phyloP scores from a whole-genome alignment of 306 rosid species.

The Prosopis cineraria region DNA sequence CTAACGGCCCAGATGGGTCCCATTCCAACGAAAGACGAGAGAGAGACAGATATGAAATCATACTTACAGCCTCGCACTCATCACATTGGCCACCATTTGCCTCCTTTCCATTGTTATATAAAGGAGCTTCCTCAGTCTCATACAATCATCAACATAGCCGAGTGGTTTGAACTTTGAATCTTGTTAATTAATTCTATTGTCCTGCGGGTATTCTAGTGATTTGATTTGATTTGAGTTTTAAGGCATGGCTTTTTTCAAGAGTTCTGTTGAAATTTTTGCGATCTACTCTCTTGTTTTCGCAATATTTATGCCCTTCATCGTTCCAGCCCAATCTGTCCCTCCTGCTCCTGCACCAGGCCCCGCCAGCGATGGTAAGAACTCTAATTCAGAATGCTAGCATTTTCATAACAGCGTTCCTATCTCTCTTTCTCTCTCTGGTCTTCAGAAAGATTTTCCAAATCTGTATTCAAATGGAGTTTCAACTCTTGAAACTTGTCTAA shows the following conservation, averaged over 20 bases:
- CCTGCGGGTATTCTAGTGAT: background rate
- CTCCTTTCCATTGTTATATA: background rate
- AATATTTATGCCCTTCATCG: slow-evolving; percentile 49
- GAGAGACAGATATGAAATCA: background rate
- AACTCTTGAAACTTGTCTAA: background rate
- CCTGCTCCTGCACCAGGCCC: slow-evolving; percentile 63
- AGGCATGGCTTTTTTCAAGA: slow-evolving; percentile 41
- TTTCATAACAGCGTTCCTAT: too few relatives aligned
- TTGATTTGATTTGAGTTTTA: background rate
- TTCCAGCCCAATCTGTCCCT: slow-evolving; percentile 45
- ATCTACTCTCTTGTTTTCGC: slow-evolving; percentile 43
- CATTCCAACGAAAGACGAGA: slow-evolving; percentile 22
- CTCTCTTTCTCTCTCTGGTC: background rate
- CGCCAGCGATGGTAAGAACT: slow-evolving; percentile 61
- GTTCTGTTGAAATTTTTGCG: slow-evolving; percentile 37
- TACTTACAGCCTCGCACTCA: background rate
- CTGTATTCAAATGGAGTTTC: background rate
- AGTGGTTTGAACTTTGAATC: background rate
- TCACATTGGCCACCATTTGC: background rate
- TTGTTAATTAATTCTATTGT: background rate
- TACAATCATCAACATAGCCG: background rate
- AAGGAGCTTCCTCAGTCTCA: background rate
- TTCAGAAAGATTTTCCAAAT: background rate
- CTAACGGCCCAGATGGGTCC: slow-evolving; percentile 9
- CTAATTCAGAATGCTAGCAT: too few relatives aligned